Conservation (phyloP, 768 basidiomycete species). For the Leccinum imitatum region DNA sequence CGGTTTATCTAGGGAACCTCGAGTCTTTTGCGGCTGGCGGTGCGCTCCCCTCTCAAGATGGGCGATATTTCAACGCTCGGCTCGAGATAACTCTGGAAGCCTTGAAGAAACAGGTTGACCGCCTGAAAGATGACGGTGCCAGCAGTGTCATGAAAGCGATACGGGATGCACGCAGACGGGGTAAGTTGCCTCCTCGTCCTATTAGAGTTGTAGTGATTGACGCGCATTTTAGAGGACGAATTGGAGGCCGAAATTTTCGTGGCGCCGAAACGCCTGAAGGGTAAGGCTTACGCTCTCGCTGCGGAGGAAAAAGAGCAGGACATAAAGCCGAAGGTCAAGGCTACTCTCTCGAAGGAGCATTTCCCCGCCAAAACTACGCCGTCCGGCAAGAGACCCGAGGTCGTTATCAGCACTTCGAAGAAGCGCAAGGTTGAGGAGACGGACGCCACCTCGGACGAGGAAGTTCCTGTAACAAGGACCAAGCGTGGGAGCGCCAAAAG, state of each 20-base stretch:
- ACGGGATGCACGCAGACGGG: conserved; percentile 54
- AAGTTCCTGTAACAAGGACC: conserved; percentile 39
- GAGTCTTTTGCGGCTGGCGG: conserved; percentile 68
- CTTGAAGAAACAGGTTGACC: conserved; percentile 65
- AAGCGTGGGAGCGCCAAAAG: conserved; percentile 39
- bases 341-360: conserved; percentile 17
- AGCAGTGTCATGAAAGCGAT: conserved; percentile 63
- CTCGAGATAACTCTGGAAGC: conserved; percentile 60
- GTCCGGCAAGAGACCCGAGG: conserved; percentile 52
- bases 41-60: conserved; percentile 70
- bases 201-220: neutral
- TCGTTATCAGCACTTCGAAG: conserved; percentile 46
- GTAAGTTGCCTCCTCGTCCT: conserved; percentile 38
- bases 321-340: conserved; percentile 17
- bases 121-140: conserved; percentile 64
- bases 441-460: conserved; percentile 26
- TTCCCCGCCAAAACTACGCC: conserved; percentile 32
- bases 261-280: conserved; percentile 69
- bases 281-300: conserved; percentile 69
- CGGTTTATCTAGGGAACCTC: conserved; percentile 74
- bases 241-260: conserved; percentile 45
- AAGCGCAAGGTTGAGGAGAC: conserved; percentile 18
- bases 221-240: conserved; percentile 44
- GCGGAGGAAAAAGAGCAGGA: conserved; percentile 37
- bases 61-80: conserved; percentile 87